Base-by-base conservation (phyloP, 2,329 filamentous ascomycete genomes). In the Alternaria tenuissima region DNA sequence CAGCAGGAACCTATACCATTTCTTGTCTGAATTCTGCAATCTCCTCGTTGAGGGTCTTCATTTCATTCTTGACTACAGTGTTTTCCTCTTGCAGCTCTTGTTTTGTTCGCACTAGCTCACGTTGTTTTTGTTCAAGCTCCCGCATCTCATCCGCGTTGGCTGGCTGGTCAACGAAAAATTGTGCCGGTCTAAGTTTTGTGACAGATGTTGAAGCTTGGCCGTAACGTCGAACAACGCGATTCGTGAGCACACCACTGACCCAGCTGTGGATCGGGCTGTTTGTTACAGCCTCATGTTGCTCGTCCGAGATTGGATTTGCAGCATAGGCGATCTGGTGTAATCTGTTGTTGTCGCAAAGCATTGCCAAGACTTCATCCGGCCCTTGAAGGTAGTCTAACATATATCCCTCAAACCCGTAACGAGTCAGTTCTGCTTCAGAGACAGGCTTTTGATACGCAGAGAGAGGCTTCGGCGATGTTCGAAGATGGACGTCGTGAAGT, bases 291-390 rank as follows among this genome's bases (percentile, higher is more conserved):
- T 90, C 82, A 70, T 89, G 92, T 67, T 93, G 88, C 39, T 86
- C 82, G 32, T 91, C 86, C 3, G 78, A 86, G 34, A 94, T 87
- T 9, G 92, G 87, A 5, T 76, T 77, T 14, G 88, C 80, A 16
- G 86, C 83, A 44, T 94, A 85, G 0, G 88, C 92, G 6, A 89
- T 89, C 26, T 82, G 81, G 69, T 96, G 88, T 7, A 97, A 78
- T 54, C 82, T 85, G 59, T 85, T 87, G 67, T 91, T 89, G 12
- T 88, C 86, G 77, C 93, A 97, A 22, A 99, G 86, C 91, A 96
- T 95, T 7, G 92, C 90, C 34, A 98, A 81, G 1, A 99, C 92
- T 2, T 91, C 86, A 1, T 90, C 88, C 0, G 96, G 96, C 0
- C 94, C 95, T 34, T 89, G 85, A 6, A 99, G 75, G 59, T 86